Evolutionary conservation across 164 flowering plant species (phyloP).

Genomic region (Piper longum): DNA sequence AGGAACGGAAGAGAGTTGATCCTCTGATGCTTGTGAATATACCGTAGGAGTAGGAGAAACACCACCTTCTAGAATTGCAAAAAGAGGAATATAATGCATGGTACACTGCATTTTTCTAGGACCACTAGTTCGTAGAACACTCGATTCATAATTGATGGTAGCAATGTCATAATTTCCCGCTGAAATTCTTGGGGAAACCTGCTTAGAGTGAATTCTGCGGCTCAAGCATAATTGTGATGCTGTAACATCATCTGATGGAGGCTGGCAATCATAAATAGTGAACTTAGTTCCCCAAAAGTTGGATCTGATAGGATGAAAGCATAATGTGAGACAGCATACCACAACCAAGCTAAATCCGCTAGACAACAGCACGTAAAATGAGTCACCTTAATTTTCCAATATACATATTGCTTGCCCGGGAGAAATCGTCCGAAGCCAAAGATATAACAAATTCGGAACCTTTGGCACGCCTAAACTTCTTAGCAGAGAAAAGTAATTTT

Average conservation of each 20-base stretch:
- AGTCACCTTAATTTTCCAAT: conserved; percentile 63
- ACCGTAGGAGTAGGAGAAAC: conserved; percentile 56
- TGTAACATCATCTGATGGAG: conserved; percentile 22
- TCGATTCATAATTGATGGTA: conserved; percentile 60
- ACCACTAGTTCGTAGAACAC: conserved; percentile 68
- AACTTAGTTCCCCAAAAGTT: conserved; percentile 88
- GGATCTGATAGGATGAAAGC: conserved; percentile 40
- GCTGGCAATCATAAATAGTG: conserved; percentile 43
- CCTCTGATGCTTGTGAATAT: conserved; percentile 24
- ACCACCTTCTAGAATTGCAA: conserved; percentile 66
- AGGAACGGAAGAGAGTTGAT: conserved; percentile 12
- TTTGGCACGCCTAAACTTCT: conserved; percentile 51
- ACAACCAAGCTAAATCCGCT: neutral
- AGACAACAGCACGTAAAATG: neutral
- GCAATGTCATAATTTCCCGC: conserved; percentile 37
- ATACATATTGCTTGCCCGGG: conserved; percentile 41
- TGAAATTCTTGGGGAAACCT: conserved; percentile 37
- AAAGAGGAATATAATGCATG: conserved; percentile 56
- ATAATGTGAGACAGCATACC: neutral
- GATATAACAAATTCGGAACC: conserved; percentile 55
- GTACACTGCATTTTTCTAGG: conserved; percentile 79
- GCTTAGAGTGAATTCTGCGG: conserved; percentile 24
- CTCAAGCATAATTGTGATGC: conserved; percentile 20
- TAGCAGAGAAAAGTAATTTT: conserved; percentile 65
- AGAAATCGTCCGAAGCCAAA: conserved; percentile 48